phyloP scores from a whole-genome alignment of 805 yeast species.

The Yarrowia sp. region DNA sequence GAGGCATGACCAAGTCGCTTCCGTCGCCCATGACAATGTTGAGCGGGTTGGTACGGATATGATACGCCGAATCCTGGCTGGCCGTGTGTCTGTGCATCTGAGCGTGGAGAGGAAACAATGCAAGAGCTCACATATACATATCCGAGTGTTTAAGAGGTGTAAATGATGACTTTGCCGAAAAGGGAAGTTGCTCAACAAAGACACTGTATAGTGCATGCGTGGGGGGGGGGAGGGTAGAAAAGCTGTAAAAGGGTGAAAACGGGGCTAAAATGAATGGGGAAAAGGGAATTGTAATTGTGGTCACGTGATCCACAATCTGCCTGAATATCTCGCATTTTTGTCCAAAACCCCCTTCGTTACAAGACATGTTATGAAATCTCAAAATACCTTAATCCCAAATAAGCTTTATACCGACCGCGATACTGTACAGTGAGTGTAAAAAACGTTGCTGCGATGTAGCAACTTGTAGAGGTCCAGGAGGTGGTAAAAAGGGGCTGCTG shows the following conservation, averaged over 20 bases:
- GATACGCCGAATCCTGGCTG: slow-evolving; percentile 31
- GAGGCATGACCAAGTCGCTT: slow-evolving; percentile 33
- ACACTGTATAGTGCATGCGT: background rate
- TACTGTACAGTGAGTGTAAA: background rate
- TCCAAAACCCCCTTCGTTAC: background rate
- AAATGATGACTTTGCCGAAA: slow-evolving; percentile 13
- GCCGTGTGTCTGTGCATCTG: slow-evolving; percentile 32
- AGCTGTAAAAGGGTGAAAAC: background rate
- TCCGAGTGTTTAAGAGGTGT: background rate
- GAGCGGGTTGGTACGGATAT: slow-evolving; percentile 38
- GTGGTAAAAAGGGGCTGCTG: background rate
- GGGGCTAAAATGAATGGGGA: background rate
- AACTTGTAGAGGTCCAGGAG: too few relatives aligned
- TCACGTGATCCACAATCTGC: background rate
- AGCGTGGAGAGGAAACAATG: background rate
- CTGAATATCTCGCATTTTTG: background rate
- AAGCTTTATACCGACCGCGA: background rate
- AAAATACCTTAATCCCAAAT: background rate
- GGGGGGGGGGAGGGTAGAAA: background rate
- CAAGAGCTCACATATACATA: slow-evolving; percentile 2
- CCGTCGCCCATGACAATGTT: slow-evolving; percentile 39
- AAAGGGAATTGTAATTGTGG: background rate
- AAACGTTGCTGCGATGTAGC: background rate
- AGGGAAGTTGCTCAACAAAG: background rate
- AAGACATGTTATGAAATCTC: background rate